These are phyloP conservation scores for Dactylis glomerata DNA, from an alignment of 176 grass and related monocot genomes.

Conservation along the genomic window DNA sequence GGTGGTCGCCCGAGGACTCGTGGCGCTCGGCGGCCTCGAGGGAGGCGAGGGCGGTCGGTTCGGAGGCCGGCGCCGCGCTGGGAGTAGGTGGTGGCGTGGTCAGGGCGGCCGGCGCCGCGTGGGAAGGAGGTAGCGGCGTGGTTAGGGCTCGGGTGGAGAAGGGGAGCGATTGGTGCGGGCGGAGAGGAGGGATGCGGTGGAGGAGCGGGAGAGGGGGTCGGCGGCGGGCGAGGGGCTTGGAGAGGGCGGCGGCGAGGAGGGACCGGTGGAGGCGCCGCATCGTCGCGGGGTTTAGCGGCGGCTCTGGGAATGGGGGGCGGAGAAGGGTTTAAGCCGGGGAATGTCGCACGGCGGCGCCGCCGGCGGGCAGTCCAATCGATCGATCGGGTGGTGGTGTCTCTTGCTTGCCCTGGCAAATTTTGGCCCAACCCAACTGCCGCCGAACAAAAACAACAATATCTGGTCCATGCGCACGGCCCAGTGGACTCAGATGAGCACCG, in stretches of 20 bases:
- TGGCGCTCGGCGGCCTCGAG: conserved; percentile 45
- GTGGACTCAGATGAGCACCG: not conserved
- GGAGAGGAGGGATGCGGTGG: not conserved
- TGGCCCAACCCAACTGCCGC: not conserved
- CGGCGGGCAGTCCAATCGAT: not conserved
- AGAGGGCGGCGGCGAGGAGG: conserved; percentile 38
- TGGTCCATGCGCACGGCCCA: not conserved
- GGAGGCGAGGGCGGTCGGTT: conserved; percentile 26
- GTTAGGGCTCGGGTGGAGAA: conserved; percentile 38
- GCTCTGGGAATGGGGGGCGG: too few species aligned
- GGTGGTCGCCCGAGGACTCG: conserved; percentile 34
- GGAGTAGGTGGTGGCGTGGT: not conserved
- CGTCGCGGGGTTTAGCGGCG: conserved; percentile 14
- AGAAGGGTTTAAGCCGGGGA: not conserved
- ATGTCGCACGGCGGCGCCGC: not conserved
- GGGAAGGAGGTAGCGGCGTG: not conserved
- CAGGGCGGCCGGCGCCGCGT: conserved; percentile 25
- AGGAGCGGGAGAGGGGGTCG: not conserved
- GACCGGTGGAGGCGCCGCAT: conserved; percentile 46
- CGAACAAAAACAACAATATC: not conserved
- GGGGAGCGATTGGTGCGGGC: conserved; percentile 21
- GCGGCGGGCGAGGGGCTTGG: conserved; percentile 22
- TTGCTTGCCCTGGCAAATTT: not conserved
- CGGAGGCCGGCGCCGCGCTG: conserved; percentile 15
- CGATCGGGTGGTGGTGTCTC: not conserved